phyloP scores from a whole-genome alignment of 495 filamentous ascomycete species.

The Neurospora hispaniola region DNA sequence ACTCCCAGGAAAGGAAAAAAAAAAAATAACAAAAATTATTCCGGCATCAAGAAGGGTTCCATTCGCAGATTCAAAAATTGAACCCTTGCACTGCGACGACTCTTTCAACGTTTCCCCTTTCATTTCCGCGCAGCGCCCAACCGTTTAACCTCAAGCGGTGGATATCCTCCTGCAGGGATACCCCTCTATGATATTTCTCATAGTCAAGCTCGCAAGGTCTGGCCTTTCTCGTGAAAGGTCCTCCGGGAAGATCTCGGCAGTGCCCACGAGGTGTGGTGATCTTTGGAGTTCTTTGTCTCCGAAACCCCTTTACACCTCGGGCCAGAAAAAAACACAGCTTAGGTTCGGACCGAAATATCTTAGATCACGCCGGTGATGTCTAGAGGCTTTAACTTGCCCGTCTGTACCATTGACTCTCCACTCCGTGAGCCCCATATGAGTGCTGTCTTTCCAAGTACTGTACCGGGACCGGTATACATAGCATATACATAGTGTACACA shows the following conservation, averaged over 20 bases:
- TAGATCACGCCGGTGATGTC: neutral
- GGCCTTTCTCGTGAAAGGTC: neutral
- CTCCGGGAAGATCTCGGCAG: neutral
- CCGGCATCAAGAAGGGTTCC: neutral
- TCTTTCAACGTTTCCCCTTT: neutral
- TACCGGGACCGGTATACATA: neutral
- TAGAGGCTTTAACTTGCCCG: neutral
- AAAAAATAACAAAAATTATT: neutral
- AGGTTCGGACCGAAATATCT: neutral
- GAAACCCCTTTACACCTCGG: neutral
- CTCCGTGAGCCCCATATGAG: neutral
- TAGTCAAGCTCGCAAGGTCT: neutral
- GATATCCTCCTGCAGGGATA: neutral
- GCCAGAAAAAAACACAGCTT: neutral
- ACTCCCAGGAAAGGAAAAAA: neutral
- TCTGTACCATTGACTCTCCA: neutral
- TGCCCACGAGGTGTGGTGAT: neutral
- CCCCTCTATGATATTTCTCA: neutral
- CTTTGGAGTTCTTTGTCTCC: no score
- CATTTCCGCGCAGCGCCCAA: neutral
- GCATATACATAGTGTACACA: neutral
- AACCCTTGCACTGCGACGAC: neutral
- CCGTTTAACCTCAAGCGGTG: neutral
- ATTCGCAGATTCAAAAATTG: neutral
- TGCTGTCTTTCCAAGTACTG: neutral